Percentiles rank a stretch among this genome's conserved stretches.
Evolutionary conservation across 2,329 filamentous ascomycete genomes (phyloP).

Genomic region (Diaporthe aspalathi): DNA sequence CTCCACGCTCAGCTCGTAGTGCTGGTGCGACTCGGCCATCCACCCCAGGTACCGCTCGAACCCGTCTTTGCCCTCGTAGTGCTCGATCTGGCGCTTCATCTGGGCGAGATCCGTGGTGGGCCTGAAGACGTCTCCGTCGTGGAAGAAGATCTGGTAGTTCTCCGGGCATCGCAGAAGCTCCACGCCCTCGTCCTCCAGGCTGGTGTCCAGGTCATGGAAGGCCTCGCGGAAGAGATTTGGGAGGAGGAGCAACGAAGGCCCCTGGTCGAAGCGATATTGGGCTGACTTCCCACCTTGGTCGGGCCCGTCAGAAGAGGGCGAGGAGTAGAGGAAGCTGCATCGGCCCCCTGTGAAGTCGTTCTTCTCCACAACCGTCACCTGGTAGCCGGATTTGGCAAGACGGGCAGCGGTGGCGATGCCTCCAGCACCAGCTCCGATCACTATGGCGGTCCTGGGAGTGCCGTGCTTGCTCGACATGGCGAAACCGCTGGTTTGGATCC

Average conservation of each 20-base stretch:
- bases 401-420: slow-evolving; percentile 79
- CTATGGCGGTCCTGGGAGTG: slow-evolving; percentile 32
- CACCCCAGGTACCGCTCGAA: slow-evolving; percentile 77
- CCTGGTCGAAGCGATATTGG: slow-evolving; percentile 78
- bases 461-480: slow-evolving; percentile 25
- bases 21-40: slow-evolving; percentile 73
- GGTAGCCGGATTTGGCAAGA: slow-evolving; percentile 75
- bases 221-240: slow-evolving; percentile 77
- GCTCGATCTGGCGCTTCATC: slow-evolving; percentile 79
- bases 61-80: slow-evolving; percentile 77
- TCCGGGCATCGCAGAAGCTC: slow-evolving; percentile 77
- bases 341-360: slow-evolving; percentile 78
- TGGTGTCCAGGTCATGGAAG: slow-evolving; percentile 76
- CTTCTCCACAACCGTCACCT: slow-evolving; percentile 83
- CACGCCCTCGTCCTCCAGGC: slow-evolving; percentile 73
- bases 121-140: slow-evolving; percentile 72
- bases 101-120: slow-evolving; percentile 74
- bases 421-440: slow-evolving; percentile 73
- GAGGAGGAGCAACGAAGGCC: slow-evolving; percentile 78
- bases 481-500: not conserved
- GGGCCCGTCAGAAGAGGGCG: slow-evolving; percentile 12
- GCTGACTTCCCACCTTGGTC: not conserved
- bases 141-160: slow-evolving; percentile 81
- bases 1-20: slow-evolving; percentile 75
- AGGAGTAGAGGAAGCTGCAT: slow-evolving; percentile 70